Base-by-base conservation (phyloP, 768 basidiomycete species). In the Suillus hirtellus region DNA sequence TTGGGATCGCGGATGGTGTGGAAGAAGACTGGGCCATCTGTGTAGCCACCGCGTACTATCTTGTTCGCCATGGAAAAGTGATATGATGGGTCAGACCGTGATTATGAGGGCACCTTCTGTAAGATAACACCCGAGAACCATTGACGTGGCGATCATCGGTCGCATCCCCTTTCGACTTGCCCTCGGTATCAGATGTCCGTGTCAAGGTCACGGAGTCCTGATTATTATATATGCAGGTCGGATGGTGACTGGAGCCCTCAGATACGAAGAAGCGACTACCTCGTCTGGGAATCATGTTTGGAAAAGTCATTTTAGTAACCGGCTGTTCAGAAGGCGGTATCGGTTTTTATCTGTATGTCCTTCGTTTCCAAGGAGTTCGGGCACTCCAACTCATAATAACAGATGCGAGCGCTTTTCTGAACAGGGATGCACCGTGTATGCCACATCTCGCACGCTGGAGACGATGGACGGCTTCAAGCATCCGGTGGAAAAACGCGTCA, bases 251-350 rank as follows among this genome's bases (percentile, higher is more conserved):
- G 6, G 49, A 49, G 47, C 27, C 49, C 8, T 49, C 24, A 24
- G 24, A 49, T 49, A 24, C 24, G 14, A 49, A 24, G 14, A 24
- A 49, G 1, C 24, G 49, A 15, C 49, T 15, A 15, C 31, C 4
- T 34, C 4, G 9, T 19, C 50, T 52, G 10, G 34, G 17, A 52
- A 10, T 11, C 17, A 56, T 56, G 55, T 12, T 54, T n/a, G 43
- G 56, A 19, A 71, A 70, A 37, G 80, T 90, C 11, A 88, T 90
- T 43, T 78, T 92, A 44, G 78, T 93, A 52, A 93, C 91, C 19
- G 91, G 91, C 1, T 89, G 88, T 71, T 84, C 89, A 1, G 75
- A 79, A 5, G 90, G 91, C 0, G 90, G 90, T 6, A 92, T 93
- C 63, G 92, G 90, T 5, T 86, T 83, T 65, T 75, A 83, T 4